phyloP scores from a whole-genome alignment of 2,329 filamentous ascomycete species.

The Aureobasidium zeae region DNA sequence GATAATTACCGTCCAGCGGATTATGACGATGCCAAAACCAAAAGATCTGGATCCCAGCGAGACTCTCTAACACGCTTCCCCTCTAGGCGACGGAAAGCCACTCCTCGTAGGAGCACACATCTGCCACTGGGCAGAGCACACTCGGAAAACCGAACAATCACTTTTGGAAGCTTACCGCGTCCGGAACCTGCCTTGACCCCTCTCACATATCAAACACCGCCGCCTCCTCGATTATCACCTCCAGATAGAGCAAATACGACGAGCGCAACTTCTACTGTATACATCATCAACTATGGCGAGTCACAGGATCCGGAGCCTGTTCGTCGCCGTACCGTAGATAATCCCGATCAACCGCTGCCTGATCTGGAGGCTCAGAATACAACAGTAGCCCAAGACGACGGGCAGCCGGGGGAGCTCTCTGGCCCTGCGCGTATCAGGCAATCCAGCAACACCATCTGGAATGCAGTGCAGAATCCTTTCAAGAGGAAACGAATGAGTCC shows the following conservation, averaged over 20 bases:
- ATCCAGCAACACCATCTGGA: constrained; percentile 33
- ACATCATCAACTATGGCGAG: constrained; percentile 51
- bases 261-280: constrained; percentile 55
- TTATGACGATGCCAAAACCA: constrained; percentile 27
- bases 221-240: constrained; percentile 41
- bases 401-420: too few species aligned
- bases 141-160: constrained; percentile 19
- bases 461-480: constrained; percentile 48
- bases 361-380: constrained; percentile 7
- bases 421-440: constrained; percentile 16
- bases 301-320: constrained; percentile 36
- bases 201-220: constrained; percentile 21
- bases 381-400: background rate
- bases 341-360: background rate
- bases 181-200: constrained; percentile 14
- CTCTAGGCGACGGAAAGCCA: constrained; percentile 20
- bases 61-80: constrained; percentile 21
- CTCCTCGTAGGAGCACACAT: constrained; percentile 22
- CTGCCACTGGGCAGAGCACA: constrained; percentile 28
- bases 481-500: constrained; percentile 48
- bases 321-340: constrained; percentile 21
- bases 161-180: constrained; percentile 20
- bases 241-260: constrained; percentile 52
- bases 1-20: constrained; percentile 19
- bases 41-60: constrained; percentile 8